phyloP scores from a whole-genome alignment of 73 alveolate genomes.

The Paramecium sonneborni region DNA sequence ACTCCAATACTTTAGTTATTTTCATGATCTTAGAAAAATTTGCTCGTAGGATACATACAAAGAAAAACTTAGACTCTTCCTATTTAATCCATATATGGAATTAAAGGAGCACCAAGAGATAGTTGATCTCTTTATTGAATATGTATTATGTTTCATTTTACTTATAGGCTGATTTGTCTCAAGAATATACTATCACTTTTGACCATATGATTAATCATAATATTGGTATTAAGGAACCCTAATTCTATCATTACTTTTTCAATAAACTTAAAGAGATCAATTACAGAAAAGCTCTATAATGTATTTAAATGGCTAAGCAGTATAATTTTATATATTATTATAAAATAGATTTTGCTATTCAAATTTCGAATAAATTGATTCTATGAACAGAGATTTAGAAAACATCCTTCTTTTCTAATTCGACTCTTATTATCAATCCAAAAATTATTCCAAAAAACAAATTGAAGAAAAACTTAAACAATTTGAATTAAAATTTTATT shows the following conservation, averaged over 20 bases:
- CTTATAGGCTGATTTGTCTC: not conserved
- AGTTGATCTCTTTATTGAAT: not conserved
- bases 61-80: not conserved
- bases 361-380: not conserved
- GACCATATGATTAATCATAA: constrained; percentile 22
- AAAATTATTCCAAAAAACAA: not conserved
- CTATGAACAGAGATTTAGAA: not conserved
- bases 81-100: not conserved
- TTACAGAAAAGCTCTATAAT: not conserved
- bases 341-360: not conserved
- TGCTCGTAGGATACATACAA: not conserved
- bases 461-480: not conserved
- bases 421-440: not conserved
- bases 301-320: constrained; percentile 33
- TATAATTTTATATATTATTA: not conserved
- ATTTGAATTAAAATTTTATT: not conserved
- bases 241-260: not conserved
- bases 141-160: not conserved
- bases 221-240: not conserved
- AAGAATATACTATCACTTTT: not conserved
- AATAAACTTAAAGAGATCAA: not conserved
- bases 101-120: not conserved
- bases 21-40: not conserved
- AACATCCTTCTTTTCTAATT: not conserved
- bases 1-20: not conserved